These are phyloP conservation scores for Suillus clintonianus DNA, from an alignment of 768 basidiomycete species.

Conservation along the genomic window DNA sequence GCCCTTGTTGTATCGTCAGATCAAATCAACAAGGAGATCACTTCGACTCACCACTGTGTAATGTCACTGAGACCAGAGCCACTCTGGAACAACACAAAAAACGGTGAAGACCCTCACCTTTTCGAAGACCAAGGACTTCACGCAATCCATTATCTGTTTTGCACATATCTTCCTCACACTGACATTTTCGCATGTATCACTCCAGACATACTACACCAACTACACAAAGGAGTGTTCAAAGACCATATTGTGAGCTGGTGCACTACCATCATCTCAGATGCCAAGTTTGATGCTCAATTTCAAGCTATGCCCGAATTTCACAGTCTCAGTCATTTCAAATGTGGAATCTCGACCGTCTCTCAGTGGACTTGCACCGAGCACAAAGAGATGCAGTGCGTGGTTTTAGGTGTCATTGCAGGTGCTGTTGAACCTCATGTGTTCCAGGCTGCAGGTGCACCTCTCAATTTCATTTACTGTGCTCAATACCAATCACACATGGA, in stretches of 20 bases:
- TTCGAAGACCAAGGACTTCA: constrained; percentile 17
- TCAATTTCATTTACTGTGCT: too few relatives aligned
- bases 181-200: constrained; percentile 37
- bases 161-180: constrained; percentile 9
- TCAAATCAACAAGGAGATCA: neutral
- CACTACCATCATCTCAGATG: constrained; percentile 8
- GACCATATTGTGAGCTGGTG: constrained; percentile 43
- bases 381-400: too few relatives aligned
- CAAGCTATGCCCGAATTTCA: constrained; percentile 9
- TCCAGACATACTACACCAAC: constrained; percentile 46
- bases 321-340: too few relatives aligned
- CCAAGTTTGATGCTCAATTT: constrained; percentile 17
- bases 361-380: too few relatives aligned
- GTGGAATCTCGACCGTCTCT: too few relatives aligned
- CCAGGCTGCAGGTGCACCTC: too few relatives aligned
- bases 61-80: neutral
- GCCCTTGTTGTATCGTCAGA: constrained; percentile 5
- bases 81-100: neutral
- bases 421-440: too few relatives aligned
- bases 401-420: too few relatives aligned
- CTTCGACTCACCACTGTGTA: neutral
- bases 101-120: neutral
- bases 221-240: constrained; percentile 50
- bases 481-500: neutral
- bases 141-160: constrained; percentile 16